Conservation (phyloP, 768 basidiomycete genomes). For the Auricularia sp. region DNA sequence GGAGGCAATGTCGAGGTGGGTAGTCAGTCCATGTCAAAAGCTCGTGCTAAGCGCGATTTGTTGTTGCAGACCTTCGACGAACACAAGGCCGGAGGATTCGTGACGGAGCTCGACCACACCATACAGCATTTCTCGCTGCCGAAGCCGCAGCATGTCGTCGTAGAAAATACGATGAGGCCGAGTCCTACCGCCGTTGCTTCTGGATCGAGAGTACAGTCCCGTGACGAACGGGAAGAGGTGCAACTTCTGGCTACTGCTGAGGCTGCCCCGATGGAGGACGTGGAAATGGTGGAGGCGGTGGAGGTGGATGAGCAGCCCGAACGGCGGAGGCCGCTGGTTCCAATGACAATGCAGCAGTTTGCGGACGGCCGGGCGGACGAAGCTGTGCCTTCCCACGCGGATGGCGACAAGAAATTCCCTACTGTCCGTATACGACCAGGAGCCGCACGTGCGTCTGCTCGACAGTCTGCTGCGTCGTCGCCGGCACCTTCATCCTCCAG, state of each 20-base stretch:
- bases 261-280: neutral
- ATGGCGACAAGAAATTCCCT: neutral
- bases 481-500: neutral
- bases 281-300: slow-evolving; percentile 8
- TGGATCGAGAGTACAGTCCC: no score
- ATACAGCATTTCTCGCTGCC: slow-evolving; percentile 66
- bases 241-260: neutral
- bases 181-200: no score
- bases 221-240: neutral
- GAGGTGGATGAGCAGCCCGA: slow-evolving; percentile 12
- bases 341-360: slow-evolving; percentile 58
- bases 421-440: neutral
- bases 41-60: neutral
- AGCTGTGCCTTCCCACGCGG: slow-evolving; percentile 2
- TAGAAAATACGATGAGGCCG: neutral
- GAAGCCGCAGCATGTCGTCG: slow-evolving; percentile 20
- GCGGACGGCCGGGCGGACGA: slow-evolving; percentile 33
- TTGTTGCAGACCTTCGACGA: neutral
- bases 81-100: slow-evolving; percentile 42
- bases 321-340: slow-evolving; percentile 13
- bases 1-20: neutral
- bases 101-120: slow-evolving; percentile 60
- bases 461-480: neutral
- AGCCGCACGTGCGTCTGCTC: neutral
- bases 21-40: neutral